Base-by-base conservation (phyloP, 2,329 filamentous ascomycete species). In the Talaromyces verruculosus region DNA sequence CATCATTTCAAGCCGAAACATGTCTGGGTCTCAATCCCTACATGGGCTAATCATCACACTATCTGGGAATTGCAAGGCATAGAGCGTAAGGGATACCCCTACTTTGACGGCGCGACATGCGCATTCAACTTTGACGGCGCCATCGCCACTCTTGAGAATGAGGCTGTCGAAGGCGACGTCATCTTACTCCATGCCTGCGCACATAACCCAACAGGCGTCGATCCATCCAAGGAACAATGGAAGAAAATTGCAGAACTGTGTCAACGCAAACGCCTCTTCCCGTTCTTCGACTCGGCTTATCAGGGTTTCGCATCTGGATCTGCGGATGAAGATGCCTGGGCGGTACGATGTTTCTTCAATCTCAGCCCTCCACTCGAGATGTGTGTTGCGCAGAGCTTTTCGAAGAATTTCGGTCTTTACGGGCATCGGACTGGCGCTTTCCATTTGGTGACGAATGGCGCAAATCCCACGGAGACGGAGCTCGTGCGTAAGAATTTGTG, bases 271-370 rank as follows among this genome's bases (percentile, higher is more conserved):
- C 88, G 88, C 70, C 91, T 96, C 79, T 96, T 98, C 82, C 94
- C 94, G 71, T 97, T 98, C 87, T 98, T 99, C 80, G 95, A 99
- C 84, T 92, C 88, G 67, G 94, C 94, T 64, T 99, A 99, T 83
- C 95, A 98, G 81, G 95, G 95, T 55, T 99, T 98, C 76, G 94
- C 94, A 1, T 96, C 94, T 2, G 95, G 95, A 61, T 89, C 95
- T 75, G 86, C 96, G 41, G 87, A 87, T 72, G 88, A 89, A 67
- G 95, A 99, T 76, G 92, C 91, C 68, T 92, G 89, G 84, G 92
- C 94, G 15, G 88, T 98, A 68, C 90, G 92, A 71, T 91, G 97
- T 84, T 97, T 98, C 76, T 85, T 96, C 72, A 90, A 93, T 76
- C 88, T 94, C 79, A 76, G 77, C 69, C 75, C 75, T 0, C 93